Conservation (phyloP, 2,329 filamentous ascomycete genomes). For the Talaromyces marneffei region DNA sequence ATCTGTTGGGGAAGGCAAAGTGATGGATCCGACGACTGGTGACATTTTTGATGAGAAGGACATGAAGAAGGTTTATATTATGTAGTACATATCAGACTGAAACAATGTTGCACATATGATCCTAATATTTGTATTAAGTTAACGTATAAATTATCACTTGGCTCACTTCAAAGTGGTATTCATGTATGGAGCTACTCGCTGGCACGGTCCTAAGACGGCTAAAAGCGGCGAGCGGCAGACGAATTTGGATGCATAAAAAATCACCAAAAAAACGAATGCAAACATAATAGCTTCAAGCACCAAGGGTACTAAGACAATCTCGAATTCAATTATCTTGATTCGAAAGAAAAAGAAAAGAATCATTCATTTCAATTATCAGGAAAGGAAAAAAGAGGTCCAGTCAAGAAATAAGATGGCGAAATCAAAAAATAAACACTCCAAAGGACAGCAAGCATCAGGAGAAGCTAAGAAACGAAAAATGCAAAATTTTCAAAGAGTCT, state of each 20-base stretch:
- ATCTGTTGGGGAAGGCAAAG: conserved; percentile 51
- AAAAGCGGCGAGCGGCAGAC: neutral
- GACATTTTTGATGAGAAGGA: conserved; percentile 57
- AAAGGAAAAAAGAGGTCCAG: neutral
- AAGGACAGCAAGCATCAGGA: conserved; percentile 19
- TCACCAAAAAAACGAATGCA: neutral
- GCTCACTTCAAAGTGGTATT: neutral
- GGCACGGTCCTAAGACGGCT: neutral
- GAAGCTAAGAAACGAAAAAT: conserved; percentile 14
- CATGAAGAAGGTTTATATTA: conserved; percentile 86
- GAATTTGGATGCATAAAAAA: neutral
- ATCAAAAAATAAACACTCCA: conserved; percentile 12
- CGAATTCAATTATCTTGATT: too few relatives aligned
- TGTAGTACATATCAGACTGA: conserved; percentile 42
- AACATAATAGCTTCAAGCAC: neutral
- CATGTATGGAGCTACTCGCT: neutral
- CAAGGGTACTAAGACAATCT: neutral
- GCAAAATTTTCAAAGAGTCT: conserved; percentile 13
- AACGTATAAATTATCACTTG: neutral
- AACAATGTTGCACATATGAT: neutral
- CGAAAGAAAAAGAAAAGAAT: neutral
- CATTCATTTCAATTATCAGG: too few relatives aligned
- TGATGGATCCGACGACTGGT: conserved; percentile 75
- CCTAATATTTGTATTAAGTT: too few relatives aligned
- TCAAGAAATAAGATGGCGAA: conserved; percentile 6